Base-by-base conservation (phyloP, 306 rosid genomes). In the Pyrus bretschneideri region DNA sequence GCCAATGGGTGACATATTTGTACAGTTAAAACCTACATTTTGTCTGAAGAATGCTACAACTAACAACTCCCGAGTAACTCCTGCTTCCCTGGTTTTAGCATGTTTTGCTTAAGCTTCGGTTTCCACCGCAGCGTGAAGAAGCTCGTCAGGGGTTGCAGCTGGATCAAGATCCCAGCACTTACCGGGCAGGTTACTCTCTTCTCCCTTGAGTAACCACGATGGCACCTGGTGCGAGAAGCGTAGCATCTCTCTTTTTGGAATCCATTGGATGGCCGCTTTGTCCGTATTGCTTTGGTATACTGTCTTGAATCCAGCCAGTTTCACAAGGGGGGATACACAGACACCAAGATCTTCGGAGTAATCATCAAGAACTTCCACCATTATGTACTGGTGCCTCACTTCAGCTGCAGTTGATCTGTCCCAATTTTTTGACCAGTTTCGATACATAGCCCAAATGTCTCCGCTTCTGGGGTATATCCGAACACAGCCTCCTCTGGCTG, bases 201-300 rank as follows among this genome's bases (percentile, higher is more conserved):
- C 93, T 80, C 86, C 88, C 57, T 84, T 82, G 30, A 96, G 89
- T 78, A 84, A 81, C 91, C 93, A 91, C 23, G 98, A 87, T 4
- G 99, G 99, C 57, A 96, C 99, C 88, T 88, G 99, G 80, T 96
- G 99, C 1, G 99, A 96, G 86, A 96, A 93, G 63, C 98, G 87
- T 30, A 91, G 31, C 99, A 96, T 96, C 83, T 96, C 98, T 81
- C 84, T 79, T 83, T 91, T 86, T 1, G 97, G 92, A 79, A 96
- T 96, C 97, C 90, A 96, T 78, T 79, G 83, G 66, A 89, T 52
- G n/a, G 91, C 93, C 30, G 78, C 79, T 76, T 89, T 91, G 81
- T 92, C 96, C 2, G 83, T 19, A 76, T 88, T 81, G 55, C 88
- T 88, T 77, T 62, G 85, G 81, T 96, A 96, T 4, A 96, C 99